Percentiles rank a stretch among this genome's conserved stretches.
phyloP scores from a whole-genome alignment of 768 basidiomycete genomes.

The Russula sp. region DNA sequence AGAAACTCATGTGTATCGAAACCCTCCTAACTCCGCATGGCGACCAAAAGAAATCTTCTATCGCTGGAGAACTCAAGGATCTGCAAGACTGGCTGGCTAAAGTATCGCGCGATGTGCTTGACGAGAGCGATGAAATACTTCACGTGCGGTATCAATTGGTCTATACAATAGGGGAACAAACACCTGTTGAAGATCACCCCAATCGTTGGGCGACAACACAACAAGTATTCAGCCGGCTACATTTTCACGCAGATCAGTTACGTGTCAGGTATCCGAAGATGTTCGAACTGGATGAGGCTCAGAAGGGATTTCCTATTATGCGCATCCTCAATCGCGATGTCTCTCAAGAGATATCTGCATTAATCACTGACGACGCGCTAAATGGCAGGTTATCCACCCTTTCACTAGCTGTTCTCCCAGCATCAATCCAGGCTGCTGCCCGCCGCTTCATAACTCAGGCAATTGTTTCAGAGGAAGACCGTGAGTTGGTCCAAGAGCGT shows the following conservation, averaged over 20 bases:
- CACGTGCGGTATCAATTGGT: constrained; percentile 43
- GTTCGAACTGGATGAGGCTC: background rate
- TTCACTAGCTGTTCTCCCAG: background rate
- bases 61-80: background rate
- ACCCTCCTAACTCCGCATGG: constrained; percentile 8
- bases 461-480: background rate
- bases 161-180: constrained; percentile 39
- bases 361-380: background rate
- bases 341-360: background rate
- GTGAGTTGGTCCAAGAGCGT: background rate
- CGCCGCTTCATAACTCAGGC: background rate
- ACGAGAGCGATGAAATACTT: constrained; percentile 33
- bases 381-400: background rate
- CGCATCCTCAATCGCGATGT: background rate
- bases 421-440: background rate
- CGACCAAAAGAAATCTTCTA: background rate
- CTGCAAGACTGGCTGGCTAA: background rate
- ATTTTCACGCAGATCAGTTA: constrained; percentile 12
- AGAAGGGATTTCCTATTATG: constrained; percentile 4
- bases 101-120: constrained; percentile 12
- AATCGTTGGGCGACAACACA: constrained; percentile 40
- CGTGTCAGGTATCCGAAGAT: background rate
- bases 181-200: constrained; percentile 36
- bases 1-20: constrained; percentile 45
- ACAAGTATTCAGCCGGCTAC: constrained; percentile 33